Evolutionary conservation across 331 rosid genomes (phyloP).

Genomic region (Arachis monticola): DNA sequence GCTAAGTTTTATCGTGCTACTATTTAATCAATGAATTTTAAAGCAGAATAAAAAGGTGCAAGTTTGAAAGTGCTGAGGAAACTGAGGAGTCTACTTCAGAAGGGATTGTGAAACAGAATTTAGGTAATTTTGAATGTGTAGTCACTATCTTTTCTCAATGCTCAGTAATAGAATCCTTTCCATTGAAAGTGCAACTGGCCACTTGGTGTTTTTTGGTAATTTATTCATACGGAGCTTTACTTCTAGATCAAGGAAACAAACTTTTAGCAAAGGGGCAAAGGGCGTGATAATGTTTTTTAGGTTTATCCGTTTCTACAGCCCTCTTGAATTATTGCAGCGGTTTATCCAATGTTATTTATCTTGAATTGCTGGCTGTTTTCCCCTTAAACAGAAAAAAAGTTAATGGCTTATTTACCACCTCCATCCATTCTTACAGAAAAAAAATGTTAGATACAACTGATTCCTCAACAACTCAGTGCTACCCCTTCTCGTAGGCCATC

Average conservation of each 20-base stretch:
- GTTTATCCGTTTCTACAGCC: not conserved
- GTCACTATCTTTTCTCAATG: not conserved
- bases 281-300: not conserved
- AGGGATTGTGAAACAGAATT: constrained; percentile 34
- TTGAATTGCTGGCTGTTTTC: constrained; percentile 8
- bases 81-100: constrained; percentile 46
- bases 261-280: not conserved
- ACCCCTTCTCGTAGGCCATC: not conserved
- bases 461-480: not conserved
- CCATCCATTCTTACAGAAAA: too few species aligned
- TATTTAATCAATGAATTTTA: constrained; percentile 25
- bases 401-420: too few species aligned
- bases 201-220: too few species aligned
- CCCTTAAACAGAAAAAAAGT: too few species aligned
- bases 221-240: not conserved
- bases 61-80: constrained; percentile 56
- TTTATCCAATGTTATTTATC: constrained; percentile 7
- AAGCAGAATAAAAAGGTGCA: constrained; percentile 63
- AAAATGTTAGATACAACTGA: not conserved
- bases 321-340: constrained; percentile 15
- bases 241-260: not conserved
- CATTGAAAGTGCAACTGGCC: too few species aligned
- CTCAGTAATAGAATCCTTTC: not conserved
- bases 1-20: constrained; percentile 3
- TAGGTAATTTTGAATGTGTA: constrained; percentile 46